phyloP scores from a whole-genome alignment of 2,329 filamentous ascomycete species.

The Chaetomiaceae sp. region DNA sequence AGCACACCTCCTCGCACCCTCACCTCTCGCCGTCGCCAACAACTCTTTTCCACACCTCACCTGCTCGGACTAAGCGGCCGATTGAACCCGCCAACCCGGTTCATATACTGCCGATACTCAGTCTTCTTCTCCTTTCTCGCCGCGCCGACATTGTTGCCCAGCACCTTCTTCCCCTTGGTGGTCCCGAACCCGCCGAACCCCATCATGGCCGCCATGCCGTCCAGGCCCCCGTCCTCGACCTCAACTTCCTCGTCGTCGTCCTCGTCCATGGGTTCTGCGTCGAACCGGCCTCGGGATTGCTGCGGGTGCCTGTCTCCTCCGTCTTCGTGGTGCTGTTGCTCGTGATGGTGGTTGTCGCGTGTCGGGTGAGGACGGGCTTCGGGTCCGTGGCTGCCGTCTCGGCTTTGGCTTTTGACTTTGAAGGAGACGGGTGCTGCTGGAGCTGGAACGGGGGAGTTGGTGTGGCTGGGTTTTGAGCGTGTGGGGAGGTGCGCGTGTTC shows the following conservation, averaged over 20 bases:
- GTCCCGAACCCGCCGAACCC: conserved; percentile 82
- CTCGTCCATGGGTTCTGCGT: conserved; percentile 31
- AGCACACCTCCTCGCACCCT: not conserved
- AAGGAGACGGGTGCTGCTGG: conserved; percentile 25
- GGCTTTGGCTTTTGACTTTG: conserved; percentile 24
- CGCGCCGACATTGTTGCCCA: conserved; percentile 77
- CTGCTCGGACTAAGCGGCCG: conserved; percentile 62
- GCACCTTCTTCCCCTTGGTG: conserved; percentile 85
- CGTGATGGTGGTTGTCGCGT: not conserved
- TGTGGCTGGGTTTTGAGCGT: conserved; percentile 19
- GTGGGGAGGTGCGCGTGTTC: conserved; percentile 22
- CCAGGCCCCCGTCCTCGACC: conserved; percentile 63
- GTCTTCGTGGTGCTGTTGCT: conserved; percentile 2
- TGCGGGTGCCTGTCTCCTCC: conserved; percentile 18
- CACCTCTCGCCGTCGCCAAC: too few relatives aligned
- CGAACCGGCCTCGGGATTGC: conserved; percentile 22
- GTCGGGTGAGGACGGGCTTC: conserved; percentile 1
- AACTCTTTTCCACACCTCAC: too few relatives aligned
- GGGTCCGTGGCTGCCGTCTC: conserved; percentile 22
- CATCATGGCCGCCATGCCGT: conserved; percentile 79
- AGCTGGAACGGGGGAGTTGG: not conserved
- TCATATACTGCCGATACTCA: conserved; percentile 97
- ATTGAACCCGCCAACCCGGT: conserved; percentile 77
- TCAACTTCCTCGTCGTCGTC: conserved; percentile 49
- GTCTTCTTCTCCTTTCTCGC: conserved; percentile 91